These are phyloP conservation scores for Gossypium mustelinum DNA, from an alignment of 345 rosid genomes.

Conservation along the genomic window DNA sequence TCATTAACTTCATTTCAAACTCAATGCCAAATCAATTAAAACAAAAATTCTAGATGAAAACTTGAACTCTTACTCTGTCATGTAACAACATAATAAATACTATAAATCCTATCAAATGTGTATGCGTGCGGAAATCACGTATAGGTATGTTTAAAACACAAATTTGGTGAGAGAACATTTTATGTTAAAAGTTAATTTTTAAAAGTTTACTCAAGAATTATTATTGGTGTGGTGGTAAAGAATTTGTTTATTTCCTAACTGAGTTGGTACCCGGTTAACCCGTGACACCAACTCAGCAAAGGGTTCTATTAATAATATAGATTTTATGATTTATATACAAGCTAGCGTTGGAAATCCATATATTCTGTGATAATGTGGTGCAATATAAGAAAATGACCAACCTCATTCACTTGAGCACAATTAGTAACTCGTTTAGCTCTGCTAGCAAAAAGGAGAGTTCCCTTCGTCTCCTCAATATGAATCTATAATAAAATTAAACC, in stretches of 20 bases:
- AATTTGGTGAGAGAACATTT: too few relatives aligned
- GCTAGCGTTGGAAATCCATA: not conserved
- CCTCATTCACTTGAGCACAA: conserved; percentile 98
- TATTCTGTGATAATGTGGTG: conserved; percentile 6
- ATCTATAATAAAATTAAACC: conserved; percentile 35
- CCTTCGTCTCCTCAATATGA: conserved; percentile 93
- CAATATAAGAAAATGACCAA: conserved; percentile 12
- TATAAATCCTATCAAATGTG: too few relatives aligned
- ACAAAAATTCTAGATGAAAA: not conserved
- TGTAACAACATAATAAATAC: not conserved
- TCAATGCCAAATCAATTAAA: not conserved
- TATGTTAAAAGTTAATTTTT: too few relatives aligned
- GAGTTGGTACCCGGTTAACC: too few relatives aligned
- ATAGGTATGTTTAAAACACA: too few relatives aligned
- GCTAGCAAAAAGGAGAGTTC: conserved; percentile 91
- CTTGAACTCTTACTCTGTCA: not conserved
- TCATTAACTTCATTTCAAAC: conserved; percentile 20
- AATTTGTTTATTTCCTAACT: too few relatives aligned
- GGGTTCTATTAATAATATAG: too few relatives aligned
- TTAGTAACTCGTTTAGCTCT: conserved; percentile 92
- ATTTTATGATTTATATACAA: not conserved
- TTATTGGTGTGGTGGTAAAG: too few relatives aligned
- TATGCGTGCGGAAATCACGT: too few relatives aligned
- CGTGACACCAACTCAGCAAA: too few relatives aligned
- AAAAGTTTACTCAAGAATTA: too few relatives aligned